A percentile compares a stretch with the other conserved stretches of the same genome.
These are phyloP conservation scores for Tylopilus subfusipes DNA, from an alignment of 768 basidiomycete species.

Conservation along the genomic window DNA sequence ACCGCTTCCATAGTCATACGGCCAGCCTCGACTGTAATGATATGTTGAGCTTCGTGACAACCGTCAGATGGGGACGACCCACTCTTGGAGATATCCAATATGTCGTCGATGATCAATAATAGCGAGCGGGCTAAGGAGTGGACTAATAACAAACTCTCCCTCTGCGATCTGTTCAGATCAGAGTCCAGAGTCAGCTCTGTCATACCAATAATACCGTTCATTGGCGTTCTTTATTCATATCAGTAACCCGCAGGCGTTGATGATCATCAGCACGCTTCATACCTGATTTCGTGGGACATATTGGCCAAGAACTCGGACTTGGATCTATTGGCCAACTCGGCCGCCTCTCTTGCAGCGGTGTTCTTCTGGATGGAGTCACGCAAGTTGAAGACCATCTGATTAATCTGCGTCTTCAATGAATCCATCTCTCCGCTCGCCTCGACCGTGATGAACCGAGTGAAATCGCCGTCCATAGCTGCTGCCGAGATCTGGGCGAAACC, in stretches of 20 bases:
- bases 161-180: conserved; percentile 89
- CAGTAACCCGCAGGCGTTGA: conserved; percentile 4
- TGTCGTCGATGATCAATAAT: conserved; percentile 96
- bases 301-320: conserved; percentile 99
- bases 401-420: conserved; percentile 97
- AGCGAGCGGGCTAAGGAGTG: conserved; percentile 92
- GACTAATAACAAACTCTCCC: conserved; percentile 93
- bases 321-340: conserved; percentile 94
- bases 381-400: conserved; percentile 98
- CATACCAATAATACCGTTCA: conserved; percentile 99
- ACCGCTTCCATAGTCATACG: conserved; percentile 99
- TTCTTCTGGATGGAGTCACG: conserved; percentile 98
- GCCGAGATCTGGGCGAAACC: conserved; percentile 99
- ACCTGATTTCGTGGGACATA: conserved; percentile 97
- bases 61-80: conserved; percentile 33
- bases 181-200: conserved; percentile 96
- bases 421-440: conserved; percentile 99
- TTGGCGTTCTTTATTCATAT: conserved; percentile 73
- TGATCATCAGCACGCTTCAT: conserved; percentile 25
- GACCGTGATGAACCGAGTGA: conserved; percentile 98
- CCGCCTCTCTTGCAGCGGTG: conserved; percentile 93
- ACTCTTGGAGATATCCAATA: conserved; percentile 99
- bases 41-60: conserved; percentile 6
- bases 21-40: conserved; percentile 83
- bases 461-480: conserved; percentile 98